Conservation (phyloP, 148 eudicot genomes). For the Polygonum maritimum region DNA sequence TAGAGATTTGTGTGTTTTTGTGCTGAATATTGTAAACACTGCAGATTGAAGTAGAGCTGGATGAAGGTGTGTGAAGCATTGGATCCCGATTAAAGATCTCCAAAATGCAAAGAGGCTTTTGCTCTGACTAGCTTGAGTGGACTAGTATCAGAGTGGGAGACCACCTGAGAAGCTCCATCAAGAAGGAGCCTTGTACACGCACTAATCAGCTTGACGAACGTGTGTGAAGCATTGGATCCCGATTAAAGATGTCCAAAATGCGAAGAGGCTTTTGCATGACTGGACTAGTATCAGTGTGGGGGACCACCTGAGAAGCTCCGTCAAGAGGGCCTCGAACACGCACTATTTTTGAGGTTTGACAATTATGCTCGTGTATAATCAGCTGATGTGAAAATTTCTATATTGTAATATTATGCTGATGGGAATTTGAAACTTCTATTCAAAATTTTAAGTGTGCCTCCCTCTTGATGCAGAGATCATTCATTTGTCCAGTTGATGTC, state of each 20-base stretch:
- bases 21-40: constrained; percentile 13
- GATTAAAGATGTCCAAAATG: constrained; percentile 89
- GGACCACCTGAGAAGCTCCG: constrained; percentile 99
- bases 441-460: not conserved
- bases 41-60: constrained; percentile 32
- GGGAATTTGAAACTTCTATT: not conserved
- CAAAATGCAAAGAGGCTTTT: constrained; percentile 93
- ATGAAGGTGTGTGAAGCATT: constrained; percentile 85
- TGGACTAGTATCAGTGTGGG: constrained; percentile 99
- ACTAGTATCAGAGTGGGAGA: constrained; percentile 99
- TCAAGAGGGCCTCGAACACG: constrained; percentile 82
- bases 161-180: constrained; percentile 99
- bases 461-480: constrained; percentile 57
- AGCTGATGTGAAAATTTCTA: not conserved
- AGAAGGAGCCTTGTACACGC: constrained; percentile 68
- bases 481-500: constrained; percentile 61
- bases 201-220: constrained; percentile 9
- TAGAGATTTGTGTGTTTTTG: not conserved
- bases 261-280: constrained; percentile 72
- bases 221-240: constrained; percentile 99
- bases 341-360: constrained; percentile 36
- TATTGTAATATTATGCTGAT: not conserved
- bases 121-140: constrained; percentile 59
- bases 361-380: not conserved
- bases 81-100: constrained; percentile 80